Percentiles rank a stretch among this genome's conserved stretches.
phyloP scores from a whole-genome alignment of 176 grass and related monocot species.

The Oryza australiensis region DNA sequence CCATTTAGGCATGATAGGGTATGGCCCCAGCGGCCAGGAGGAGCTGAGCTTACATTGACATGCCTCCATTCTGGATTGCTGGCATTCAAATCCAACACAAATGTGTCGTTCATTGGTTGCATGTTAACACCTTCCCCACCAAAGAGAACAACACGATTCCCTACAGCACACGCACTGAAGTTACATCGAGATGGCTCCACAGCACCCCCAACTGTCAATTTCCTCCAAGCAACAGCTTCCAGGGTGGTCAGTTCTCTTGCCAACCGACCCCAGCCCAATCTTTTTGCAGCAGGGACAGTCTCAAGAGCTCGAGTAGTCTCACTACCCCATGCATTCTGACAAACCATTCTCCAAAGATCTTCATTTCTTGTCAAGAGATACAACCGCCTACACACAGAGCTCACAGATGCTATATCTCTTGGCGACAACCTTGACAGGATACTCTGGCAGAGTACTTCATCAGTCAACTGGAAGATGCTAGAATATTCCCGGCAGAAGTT shows the following conservation, averaged over 20 bases:
- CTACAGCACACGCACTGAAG: slow-evolving; percentile 95
- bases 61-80: slow-evolving; percentile 94
- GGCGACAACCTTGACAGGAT: slow-evolving; percentile 80
- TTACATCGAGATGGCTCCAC: slow-evolving; percentile 96
- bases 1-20: slow-evolving; percentile 87
- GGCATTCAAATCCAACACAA: slow-evolving; percentile 91
- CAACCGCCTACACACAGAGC: slow-evolving; percentile 69
- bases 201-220: slow-evolving; percentile 78
- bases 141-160: slow-evolving; percentile 88
- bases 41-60: slow-evolving; percentile 73
- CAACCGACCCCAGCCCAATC: slow-evolving; percentile 79
- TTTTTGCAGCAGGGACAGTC: slow-evolving; percentile 72
- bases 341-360: slow-evolving; percentile 96
- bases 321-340: slow-evolving; percentile 91
- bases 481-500: slow-evolving; percentile 69
- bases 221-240: slow-evolving; percentile 87
- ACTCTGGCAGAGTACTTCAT: slow-evolving; percentile 85
- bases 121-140: slow-evolving; percentile 94
- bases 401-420: slow-evolving; percentile 91
- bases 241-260: slow-evolving; percentile 81
- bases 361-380: slow-evolving; percentile 79
- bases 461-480: slow-evolving; percentile 74
- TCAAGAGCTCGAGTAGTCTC: slow-evolving; percentile 82
- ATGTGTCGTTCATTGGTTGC: slow-evolving; percentile 97
- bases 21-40: slow-evolving; percentile 88